A percentile compares a stretch with the other conserved stretches of the same genome.
These are phyloP conservation scores for Sarocladiaceae sp. DNA, from an alignment of 2,329 filamentous ascomycete species.

Conservation along the genomic window DNA sequence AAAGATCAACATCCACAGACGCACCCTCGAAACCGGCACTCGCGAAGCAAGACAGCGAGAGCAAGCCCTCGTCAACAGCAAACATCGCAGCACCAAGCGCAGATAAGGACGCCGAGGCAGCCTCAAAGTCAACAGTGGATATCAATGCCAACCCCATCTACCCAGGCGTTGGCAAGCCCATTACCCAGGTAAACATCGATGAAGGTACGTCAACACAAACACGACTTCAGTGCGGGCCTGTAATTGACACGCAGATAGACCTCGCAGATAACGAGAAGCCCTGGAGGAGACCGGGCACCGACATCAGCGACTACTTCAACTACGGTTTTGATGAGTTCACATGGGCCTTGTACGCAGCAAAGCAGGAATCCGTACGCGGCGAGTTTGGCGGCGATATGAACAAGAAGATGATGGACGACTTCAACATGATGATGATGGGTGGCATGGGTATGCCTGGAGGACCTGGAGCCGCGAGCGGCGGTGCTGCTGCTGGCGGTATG, in stretches of 20 bases:
- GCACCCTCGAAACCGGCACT: constrained; percentile 37
- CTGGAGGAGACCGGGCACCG: constrained; percentile 90
- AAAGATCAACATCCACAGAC: constrained; percentile 50
- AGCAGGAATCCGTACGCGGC: constrained; percentile 72
- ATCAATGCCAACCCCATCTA: constrained; percentile 78
- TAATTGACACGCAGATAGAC: constrained; percentile 32
- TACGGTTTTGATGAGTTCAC: constrained; percentile 99
- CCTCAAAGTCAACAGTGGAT: constrained; percentile 77
- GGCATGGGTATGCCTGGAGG: constrained; percentile 37
- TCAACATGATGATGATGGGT: constrained; percentile 63
- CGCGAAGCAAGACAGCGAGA: constrained; percentile 39
- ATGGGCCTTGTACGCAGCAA: constrained; percentile 88
- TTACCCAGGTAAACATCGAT: constrained; percentile 70
- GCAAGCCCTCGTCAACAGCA: constrained; percentile 22
- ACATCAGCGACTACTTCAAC: constrained; percentile 97
- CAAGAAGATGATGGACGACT: constrained; percentile 74
- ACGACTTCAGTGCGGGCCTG: neutral
- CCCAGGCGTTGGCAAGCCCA: constrained; percentile 71
- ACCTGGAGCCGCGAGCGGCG: neutral
- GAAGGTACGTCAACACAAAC: constrained; percentile 36
- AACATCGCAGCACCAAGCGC: constrained; percentile 36
- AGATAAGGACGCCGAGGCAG: constrained; percentile 53
- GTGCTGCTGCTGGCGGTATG: constrained; percentile 31
- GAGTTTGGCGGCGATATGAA: constrained; percentile 67
- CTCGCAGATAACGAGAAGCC: constrained; percentile 81